Conservation (phyloP, 129 eudicot genomes). For the Lactuca sativa region DNA sequence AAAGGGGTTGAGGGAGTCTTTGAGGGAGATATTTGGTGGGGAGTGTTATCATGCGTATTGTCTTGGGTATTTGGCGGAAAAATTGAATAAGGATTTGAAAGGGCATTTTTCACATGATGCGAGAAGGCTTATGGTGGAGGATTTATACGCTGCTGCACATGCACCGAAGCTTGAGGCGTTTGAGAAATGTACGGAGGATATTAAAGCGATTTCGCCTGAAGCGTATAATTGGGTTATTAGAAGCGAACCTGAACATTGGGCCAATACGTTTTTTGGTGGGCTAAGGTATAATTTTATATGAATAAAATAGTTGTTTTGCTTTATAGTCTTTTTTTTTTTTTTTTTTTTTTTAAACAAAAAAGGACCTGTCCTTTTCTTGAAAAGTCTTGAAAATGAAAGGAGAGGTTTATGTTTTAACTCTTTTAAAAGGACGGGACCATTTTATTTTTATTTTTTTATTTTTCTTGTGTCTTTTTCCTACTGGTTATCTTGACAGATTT, state of each 20-base stretch:
- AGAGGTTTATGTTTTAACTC: too few relatives aligned
- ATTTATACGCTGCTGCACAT: conserved; percentile 53
- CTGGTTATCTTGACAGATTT: too few relatives aligned
- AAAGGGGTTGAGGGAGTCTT: conserved; percentile 45
- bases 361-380: too few relatives aligned
- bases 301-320: too few relatives aligned
- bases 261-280: conserved; percentile 54
- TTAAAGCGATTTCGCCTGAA: conserved; percentile 51
- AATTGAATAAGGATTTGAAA: conserved; percentile 49
- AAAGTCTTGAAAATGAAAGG: too few relatives aligned
- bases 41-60: conserved; percentile 55
- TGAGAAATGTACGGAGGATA: conserved; percentile 48
- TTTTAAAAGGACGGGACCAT: too few relatives aligned
- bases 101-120: conserved; percentile 61
- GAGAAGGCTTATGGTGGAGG: conserved; percentile 55
- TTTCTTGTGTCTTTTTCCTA: too few relatives aligned
- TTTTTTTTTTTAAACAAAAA: too few relatives aligned
- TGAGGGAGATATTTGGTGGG: conserved; percentile 45
- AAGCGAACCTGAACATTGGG: conserved; percentile 61
- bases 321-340: too few relatives aligned
- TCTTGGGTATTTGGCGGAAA: conserved; percentile 51
- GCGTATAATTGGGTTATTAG: conserved; percentile 56
- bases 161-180: conserved; percentile 50
- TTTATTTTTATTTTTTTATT: too few relatives aligned
- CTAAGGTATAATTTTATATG: conserved; percentile 31